These are phyloP conservation scores for Fusarium pilosicola DNA, from an alignment of 2,329 filamentous ascomycete species.

Conservation along the genomic window DNA sequence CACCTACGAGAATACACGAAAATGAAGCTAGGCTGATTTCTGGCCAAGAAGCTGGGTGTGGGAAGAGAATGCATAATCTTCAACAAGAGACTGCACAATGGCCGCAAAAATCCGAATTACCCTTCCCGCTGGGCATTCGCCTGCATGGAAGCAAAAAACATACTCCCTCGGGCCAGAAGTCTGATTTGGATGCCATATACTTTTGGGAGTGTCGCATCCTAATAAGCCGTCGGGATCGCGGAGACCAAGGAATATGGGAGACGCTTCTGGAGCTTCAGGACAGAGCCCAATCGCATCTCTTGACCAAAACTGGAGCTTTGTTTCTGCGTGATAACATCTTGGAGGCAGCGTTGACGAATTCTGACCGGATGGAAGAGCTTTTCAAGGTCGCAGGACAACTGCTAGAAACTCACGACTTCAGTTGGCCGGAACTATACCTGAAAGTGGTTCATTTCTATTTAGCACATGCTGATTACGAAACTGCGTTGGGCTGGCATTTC, in stretches of 20 bases:
- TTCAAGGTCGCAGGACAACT: slow-evolving; percentile 49
- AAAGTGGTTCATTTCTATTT: slow-evolving; percentile 58
- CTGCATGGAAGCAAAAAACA: not conserved
- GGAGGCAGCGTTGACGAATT: slow-evolving; percentile 42
- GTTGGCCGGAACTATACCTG: slow-evolving; percentile 63
- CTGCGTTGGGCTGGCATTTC: slow-evolving; percentile 60
- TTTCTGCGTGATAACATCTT: slow-evolving; percentile 47
- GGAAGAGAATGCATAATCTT: slow-evolving; percentile 3
- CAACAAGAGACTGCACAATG: slow-evolving; percentile 29
- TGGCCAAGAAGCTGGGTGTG: slow-evolving; percentile 7
- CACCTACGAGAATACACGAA: slow-evolving; percentile 5
- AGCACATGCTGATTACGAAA: slow-evolving; percentile 49
- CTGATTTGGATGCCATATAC: slow-evolving; percentile 17
- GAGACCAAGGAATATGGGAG: slow-evolving; percentile 44
- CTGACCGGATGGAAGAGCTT: slow-evolving; percentile 41
- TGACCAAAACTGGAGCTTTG: slow-evolving; percentile 40
- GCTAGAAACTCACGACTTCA: slow-evolving; percentile 48
- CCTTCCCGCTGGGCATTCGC: slow-evolving; percentile 20
- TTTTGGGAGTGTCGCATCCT: slow-evolving; percentile 36
- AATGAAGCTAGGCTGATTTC: slow-evolving; percentile 5
- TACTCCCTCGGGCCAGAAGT: not conserved
- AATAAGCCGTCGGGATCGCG: slow-evolving; percentile 31
- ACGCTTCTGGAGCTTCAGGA: slow-evolving; percentile 39
- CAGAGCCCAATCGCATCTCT: slow-evolving; percentile 24
- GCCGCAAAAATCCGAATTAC: slow-evolving; percentile 14